Evolutionary conservation across 768 basidiomycete genomes (phyloP), one percentile per base, ranked within the genome.

Genomic region (Strobilomyces dryophilus): DNA sequence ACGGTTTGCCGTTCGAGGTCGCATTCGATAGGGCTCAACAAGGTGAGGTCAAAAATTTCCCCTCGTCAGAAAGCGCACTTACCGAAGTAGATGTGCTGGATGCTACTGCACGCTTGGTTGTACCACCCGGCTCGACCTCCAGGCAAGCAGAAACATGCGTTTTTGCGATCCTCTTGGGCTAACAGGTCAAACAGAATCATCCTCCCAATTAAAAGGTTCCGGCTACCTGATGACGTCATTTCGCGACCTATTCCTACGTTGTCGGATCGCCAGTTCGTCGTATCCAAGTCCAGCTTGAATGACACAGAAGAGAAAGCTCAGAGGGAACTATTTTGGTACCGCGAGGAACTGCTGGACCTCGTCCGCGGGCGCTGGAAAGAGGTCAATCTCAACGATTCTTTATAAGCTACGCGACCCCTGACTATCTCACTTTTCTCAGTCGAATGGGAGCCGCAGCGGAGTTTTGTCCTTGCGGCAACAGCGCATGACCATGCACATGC

Each of bases 251-350:
- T 98, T 42, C 95, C 97, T 1, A 84, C 84, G 15, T 71, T 98
- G 36, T 87, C 91, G 14, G 85, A 92, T 55, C 79, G 92, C 26
- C 97, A 99, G 65, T 98, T 95, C 66, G 84, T 98, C 17, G 87
- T 97, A 0, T 79, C 85, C 24, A 89, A 89, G 60, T 81, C 85
- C 5, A 79, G 74, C 45, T 71, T 89, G 53, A 79, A 85, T 1
- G 65, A 70, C 11, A 72, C 69, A 42, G 85, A 91, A 58, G 79
- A 87, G 55, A 75, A 74, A 40, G 64, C 75, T 10, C 87, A 92
- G 65, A 78, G 84, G 36, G 89, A 93, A 64, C 66, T 95, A 15
- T 99, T 98, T 73, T 99, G 97, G 97, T 95, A 97, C 66, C 79
- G 95, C 34, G 95, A 99, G 67, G 84, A 87, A 57, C 71, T 99